phyloP scores from a whole-genome alignment of 2,329 filamentous ascomycete species.

The Cytospora piceicola region DNA sequence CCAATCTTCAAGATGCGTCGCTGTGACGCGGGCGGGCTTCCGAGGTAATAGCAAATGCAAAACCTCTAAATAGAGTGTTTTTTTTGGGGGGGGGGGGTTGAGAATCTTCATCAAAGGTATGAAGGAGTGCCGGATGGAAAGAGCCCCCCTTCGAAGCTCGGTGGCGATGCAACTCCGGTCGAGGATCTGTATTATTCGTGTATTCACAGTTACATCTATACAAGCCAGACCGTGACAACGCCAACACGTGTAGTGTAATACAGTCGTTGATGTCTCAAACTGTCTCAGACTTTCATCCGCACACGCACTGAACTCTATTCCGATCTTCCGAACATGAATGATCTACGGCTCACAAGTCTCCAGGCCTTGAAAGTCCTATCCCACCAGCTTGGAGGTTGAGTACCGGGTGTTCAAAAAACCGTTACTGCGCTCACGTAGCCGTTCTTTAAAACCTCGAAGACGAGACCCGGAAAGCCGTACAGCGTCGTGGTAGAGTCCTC shows the following conservation, averaged over 20 bases:
- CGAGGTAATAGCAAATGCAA: no score
- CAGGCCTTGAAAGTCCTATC: no score
- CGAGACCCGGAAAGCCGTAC: conserved; percentile 89
- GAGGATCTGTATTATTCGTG: no score
- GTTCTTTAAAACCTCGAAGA: conserved; percentile 96
- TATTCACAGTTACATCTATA: no score
- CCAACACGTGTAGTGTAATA: neutral
- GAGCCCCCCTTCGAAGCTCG: no score
- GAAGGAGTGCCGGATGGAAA: no score
- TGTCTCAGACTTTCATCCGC: neutral
- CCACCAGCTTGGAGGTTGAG: neutral
- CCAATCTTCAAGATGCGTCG: no score
- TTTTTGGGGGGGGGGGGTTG: no score
- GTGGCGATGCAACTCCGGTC: no score
- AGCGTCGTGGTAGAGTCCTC: conserved; percentile 75
- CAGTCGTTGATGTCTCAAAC: neutral
- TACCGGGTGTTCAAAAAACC: conserved; percentile 67
- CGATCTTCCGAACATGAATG: neutral
- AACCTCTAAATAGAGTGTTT: no score
- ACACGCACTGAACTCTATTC: neutral
- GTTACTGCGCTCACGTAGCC: conserved; percentile 88
- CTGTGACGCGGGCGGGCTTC: no score
- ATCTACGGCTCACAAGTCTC: neutral
- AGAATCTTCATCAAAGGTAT: no score
- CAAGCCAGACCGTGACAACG: neutral